Evolutionary conservation across 192 early-diverging fungal species (phyloP).

Genomic region (Thamnidium elegans): DNA sequence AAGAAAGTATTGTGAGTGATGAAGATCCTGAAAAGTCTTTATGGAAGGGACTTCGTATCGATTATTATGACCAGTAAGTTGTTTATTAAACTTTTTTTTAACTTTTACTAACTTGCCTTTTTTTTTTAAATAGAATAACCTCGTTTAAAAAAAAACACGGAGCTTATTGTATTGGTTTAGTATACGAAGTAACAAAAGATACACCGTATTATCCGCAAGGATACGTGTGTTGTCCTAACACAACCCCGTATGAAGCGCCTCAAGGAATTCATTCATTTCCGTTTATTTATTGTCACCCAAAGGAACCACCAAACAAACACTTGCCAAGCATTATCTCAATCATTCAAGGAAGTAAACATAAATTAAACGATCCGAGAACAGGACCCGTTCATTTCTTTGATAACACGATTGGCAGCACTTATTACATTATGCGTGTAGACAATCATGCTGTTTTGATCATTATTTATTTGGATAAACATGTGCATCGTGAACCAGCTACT

Average conservation of each 20-base stretch:
- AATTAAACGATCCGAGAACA: slow-evolving; percentile 35
- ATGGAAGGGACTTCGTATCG: slow-evolving; percentile 44
- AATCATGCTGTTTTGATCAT: slow-evolving; percentile 47
- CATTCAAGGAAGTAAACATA: slow-evolving; percentile 41
- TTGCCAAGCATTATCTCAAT: slow-evolving; percentile 54
- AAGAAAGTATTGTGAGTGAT: slow-evolving; percentile 41
- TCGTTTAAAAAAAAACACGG: slow-evolving; percentile 44
- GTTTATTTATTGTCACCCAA: slow-evolving; percentile 51
- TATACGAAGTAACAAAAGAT: slow-evolving; percentile 42
- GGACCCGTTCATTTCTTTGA: slow-evolving; percentile 48
- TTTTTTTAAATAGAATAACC: slow-evolving; percentile 30
- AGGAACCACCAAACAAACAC: slow-evolving; percentile 46
- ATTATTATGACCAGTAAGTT: slow-evolving; percentile 49
- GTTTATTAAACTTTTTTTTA: background rate
- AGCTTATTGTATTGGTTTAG: slow-evolving; percentile 42
- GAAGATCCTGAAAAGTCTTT: slow-evolving; percentile 38
- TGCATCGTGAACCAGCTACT: slow-evolving; percentile 40
- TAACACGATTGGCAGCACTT: slow-evolving; percentile 46
- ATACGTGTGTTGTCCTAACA: slow-evolving; percentile 32
- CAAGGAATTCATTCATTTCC: slow-evolving; percentile 53
- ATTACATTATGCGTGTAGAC: slow-evolving; percentile 49
- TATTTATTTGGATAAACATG: slow-evolving; percentile 48
- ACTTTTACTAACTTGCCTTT: background rate
- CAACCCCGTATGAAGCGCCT: slow-evolving; percentile 45
- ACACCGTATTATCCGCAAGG: slow-evolving; percentile 43